These are phyloP conservation scores for Henckelia pumila DNA, from an alignment of 257 asterid species.

Conservation along the genomic window DNA sequence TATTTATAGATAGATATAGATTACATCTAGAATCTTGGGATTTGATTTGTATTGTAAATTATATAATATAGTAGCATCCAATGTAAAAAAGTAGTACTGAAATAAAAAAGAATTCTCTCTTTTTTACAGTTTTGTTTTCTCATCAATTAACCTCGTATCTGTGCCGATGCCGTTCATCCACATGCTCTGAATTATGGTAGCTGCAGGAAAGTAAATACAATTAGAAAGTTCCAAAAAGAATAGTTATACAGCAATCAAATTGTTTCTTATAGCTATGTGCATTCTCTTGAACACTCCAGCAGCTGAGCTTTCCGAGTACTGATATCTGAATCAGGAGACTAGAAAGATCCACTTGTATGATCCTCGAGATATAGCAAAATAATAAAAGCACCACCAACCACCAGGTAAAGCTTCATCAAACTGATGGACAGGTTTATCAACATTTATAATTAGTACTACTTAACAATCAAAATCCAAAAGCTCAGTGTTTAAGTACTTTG, in stretches of 20 bases:
- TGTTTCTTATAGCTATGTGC: constrained; percentile 7
- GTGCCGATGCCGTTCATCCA: constrained; percentile 92
- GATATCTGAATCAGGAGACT: background rate
- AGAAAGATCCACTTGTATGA: background rate
- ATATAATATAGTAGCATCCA: no score
- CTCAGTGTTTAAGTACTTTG: background rate
- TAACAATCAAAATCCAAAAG: background rate
- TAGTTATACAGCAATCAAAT: background rate
- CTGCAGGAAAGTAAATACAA: constrained; percentile 34
- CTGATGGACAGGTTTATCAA: background rate
- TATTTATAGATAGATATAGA: no score
- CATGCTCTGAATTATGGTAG: constrained; percentile 62
- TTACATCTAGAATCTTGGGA: no score
- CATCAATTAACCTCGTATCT: constrained; percentile 75
- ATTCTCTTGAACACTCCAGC: background rate
- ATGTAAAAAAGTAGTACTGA: no score
- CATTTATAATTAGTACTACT: background rate
- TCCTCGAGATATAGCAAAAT: background rate
- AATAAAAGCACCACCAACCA: background rate
- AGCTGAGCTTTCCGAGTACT: background rate
- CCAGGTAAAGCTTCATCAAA: background rate
- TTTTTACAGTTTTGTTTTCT: no score
- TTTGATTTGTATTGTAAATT: no score
- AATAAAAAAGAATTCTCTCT: no score
- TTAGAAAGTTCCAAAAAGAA: constrained; percentile 20